phyloP scores from a whole-genome alignment of 257 asterid genomes.

The Cinchona pubescens region DNA sequence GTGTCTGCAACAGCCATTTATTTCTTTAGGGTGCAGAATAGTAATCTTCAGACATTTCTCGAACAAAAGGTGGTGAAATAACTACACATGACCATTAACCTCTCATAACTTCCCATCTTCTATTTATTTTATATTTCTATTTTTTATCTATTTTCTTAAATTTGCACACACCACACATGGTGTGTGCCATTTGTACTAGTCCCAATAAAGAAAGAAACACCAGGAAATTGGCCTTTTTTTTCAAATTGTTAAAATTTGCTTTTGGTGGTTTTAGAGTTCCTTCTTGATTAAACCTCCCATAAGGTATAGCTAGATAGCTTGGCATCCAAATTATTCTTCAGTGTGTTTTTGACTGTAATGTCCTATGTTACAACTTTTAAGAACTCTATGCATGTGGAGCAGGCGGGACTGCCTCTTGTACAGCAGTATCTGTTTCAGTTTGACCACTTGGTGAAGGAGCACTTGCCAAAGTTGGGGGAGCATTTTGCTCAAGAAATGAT shows the following conservation, averaged over 20 bases:
- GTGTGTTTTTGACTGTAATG: neutral
- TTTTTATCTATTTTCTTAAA: too few relatives aligned
- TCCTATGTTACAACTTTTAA: constrained; percentile 3
- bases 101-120: too few relatives aligned
- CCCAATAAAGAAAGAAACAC: neutral
- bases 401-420: constrained; percentile 99
- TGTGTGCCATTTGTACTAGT: too few relatives aligned
- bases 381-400: constrained; percentile 30
- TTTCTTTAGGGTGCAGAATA: too few relatives aligned
- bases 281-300: neutral
- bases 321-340: neutral
- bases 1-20: too few relatives aligned
- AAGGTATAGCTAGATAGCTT: neutral
- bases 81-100: too few relatives aligned
- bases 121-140: too few relatives aligned
- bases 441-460: constrained; percentile 62
- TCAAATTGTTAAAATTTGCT: too few relatives aligned
- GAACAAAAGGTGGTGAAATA: too few relatives aligned
- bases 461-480: constrained; percentile 79
- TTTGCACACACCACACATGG: too few relatives aligned
- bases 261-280: neutral
- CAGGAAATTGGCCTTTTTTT: neutral
- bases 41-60: too few relatives aligned
- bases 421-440: constrained; percentile 91
- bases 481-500: constrained; percentile 89